phyloP scores from a whole-genome alignment of 257 asterid species.

The Plantago major region DNA sequence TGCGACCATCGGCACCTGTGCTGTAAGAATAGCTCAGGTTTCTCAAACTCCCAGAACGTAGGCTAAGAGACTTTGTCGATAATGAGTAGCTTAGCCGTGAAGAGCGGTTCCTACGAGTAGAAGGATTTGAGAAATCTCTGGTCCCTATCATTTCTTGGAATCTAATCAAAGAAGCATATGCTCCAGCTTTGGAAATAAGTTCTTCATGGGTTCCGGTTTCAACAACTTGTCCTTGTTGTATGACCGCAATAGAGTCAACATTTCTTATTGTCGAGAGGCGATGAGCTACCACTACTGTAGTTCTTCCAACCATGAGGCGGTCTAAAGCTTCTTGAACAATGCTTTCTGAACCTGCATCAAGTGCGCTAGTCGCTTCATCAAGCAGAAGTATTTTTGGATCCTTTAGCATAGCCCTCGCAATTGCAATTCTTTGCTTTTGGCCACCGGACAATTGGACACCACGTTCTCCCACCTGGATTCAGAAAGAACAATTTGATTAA shows the following conservation, averaged over 20 bases:
- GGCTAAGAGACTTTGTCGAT: constrained; percentile 92
- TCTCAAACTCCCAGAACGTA: constrained; percentile 90
- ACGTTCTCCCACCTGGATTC: constrained; percentile 91
- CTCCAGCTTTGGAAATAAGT: constrained; percentile 77
- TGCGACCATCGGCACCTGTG: constrained; percentile 94
- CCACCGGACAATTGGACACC: constrained; percentile 95
- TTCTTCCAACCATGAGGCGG: constrained; percentile 87
- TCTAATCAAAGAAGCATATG: constrained; percentile 76
- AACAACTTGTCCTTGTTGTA: constrained; percentile 92
- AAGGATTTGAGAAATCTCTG: constrained; percentile 78
- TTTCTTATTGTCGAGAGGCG: constrained; percentile 88
- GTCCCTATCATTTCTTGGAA: constrained; percentile 91
- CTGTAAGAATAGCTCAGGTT: constrained; percentile 90
- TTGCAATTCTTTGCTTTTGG: constrained; percentile 91
- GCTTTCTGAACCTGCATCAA: constrained; percentile 90
- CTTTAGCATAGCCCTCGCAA: constrained; percentile 91
- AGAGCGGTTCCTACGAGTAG: constrained; percentile 83
- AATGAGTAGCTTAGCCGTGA: constrained; percentile 81
- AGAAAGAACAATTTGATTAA: background rate
- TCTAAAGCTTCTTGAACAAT: constrained; percentile 92
- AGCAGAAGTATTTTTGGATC: constrained; percentile 84
- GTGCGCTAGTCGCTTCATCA: constrained; percentile 95
- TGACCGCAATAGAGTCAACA: constrained; percentile 85
- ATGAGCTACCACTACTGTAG: constrained; percentile 92
- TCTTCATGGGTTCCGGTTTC: constrained; percentile 97